Evolutionary conservation across 371 early-diverging fungal species (phyloP).

Genomic region (Thermomucor indicae-seudaticae): DNA sequence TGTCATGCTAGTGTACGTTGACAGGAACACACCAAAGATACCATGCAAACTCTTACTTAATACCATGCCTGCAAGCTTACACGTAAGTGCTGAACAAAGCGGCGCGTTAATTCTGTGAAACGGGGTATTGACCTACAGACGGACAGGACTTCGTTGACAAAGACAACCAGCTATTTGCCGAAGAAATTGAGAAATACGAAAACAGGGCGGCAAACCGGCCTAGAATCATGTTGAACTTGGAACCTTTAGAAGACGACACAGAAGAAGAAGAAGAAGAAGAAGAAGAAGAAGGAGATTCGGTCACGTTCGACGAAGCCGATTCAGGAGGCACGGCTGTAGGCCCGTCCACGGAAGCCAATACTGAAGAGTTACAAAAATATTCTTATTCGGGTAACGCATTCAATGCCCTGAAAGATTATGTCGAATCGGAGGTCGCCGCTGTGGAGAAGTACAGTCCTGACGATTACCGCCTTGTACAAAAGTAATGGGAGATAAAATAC

Average conservation of each 20-base stretch:
- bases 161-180: constrained; percentile 22
- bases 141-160: constrained; percentile 17
- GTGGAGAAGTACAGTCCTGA: constrained; percentile 4
- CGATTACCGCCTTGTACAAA: constrained; percentile 23
- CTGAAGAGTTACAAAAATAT: background rate
- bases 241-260: no score
- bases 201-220: background rate
- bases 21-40: constrained; percentile 9
- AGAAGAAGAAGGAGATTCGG: constrained; percentile 8
- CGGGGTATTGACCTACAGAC: background rate
- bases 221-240: no score
- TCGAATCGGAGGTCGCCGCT: background rate
- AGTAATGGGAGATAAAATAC: no score
- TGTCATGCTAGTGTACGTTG: constrained; percentile 30
- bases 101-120: background rate
- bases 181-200: constrained; percentile 17
- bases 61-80: constrained; percentile 18
- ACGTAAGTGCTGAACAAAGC: constrained; percentile 9
- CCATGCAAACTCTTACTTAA: constrained; percentile 8
- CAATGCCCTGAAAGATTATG: background rate
- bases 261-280: no score
- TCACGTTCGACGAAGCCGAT: constrained; percentile 14
- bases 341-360: background rate
- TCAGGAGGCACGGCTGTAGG: constrained; percentile 23
- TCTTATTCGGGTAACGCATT: background rate